phyloP scores from a whole-genome alignment of 176 grass and related monocot species.

The Hordeum vulgare region DNA sequence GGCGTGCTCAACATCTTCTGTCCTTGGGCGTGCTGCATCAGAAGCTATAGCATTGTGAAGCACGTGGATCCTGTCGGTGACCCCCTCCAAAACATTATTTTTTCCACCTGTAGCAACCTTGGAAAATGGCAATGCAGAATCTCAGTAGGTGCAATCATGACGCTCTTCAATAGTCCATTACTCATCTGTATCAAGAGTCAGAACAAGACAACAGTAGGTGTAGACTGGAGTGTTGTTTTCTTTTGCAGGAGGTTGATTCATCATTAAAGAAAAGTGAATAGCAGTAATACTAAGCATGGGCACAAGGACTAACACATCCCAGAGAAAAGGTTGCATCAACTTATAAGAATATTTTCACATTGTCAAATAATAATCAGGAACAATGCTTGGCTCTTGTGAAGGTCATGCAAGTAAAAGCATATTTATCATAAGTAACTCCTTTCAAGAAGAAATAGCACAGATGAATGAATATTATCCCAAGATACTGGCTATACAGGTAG shows the following conservation, averaged over 20 bases:
- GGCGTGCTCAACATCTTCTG: slow-evolving; percentile 64
- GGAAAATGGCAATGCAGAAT: neutral
- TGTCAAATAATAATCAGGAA: neutral
- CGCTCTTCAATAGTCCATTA: neutral
- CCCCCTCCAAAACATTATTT: slow-evolving; percentile 55
- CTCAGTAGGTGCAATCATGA: neutral
- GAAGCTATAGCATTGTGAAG: slow-evolving; percentile 77
- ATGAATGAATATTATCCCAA: neutral
- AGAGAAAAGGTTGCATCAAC: neutral
- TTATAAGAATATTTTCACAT: neutral
- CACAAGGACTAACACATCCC: neutral
- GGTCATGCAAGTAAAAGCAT: neutral
- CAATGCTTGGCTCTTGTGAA: neutral
- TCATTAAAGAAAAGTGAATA: neutral
- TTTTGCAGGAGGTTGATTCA: neutral
- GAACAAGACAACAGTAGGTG: neutral
- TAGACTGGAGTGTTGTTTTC: neutral
- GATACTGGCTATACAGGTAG: neutral
- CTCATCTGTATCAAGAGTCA: neutral
- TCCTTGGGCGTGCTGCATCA: slow-evolving; percentile 49
- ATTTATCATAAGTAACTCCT: neutral
- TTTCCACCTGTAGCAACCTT: slow-evolving; percentile 72
- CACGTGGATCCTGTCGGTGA: slow-evolving; percentile 26
- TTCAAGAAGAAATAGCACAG: neutral
- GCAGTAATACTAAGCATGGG: neutral